Base-by-base conservation (phyloP, 163 green algal genomes). In the Chlamydomonas reinhardtii region DNA sequence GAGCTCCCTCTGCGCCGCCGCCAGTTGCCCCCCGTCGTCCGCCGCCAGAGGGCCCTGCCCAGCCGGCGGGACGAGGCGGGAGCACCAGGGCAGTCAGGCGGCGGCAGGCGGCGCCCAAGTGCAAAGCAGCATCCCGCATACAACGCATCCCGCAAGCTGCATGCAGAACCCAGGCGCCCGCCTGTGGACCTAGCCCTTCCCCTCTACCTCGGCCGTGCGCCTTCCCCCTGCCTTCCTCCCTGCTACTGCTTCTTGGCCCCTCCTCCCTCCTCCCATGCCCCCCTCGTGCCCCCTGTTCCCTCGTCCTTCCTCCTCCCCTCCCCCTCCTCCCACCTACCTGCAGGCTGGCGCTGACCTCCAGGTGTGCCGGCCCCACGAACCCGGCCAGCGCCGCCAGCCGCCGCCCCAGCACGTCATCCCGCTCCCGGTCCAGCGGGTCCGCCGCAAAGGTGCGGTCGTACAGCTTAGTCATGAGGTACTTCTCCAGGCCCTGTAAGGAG, bases 381-480 rank as follows among this genome's bases (percentile, higher is more conserved):
- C 79, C 79, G 43, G 82, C 84, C 74, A 98, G 91, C 20, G 94
- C 96, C 32, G 89, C 76, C 73, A 95, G 88, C 74, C 95, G 89
- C 62, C 83, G 66, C 1, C 76, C 88, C 34, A 98, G 88, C 25
- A 93, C 74, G 25, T 92, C 91, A 82, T 99, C 96, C 0, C 96
- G 91, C 88, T 98, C 96, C 27, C 74, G 65, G 74, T 99, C 96
- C 61, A 94, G 83, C 14, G 75, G 72, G 61, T 91, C 89, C 25
- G 85, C 54, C 0, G 79, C 93, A 91, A 98, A 99, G 0, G 91
- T 95, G 25, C 95, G 92, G 61, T 95, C 91, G 87, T 97, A 97
- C 76, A 99, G 91, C 91, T 99, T 99, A 37, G 95, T 99, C 93
- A 99, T 96, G 29, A 99, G 85, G 82, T 99, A 99, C 91, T 99